These are phyloP conservation scores for Trametes villosa DNA, from an alignment of 768 basidiomycete genomes.

Conservation along the genomic window DNA sequence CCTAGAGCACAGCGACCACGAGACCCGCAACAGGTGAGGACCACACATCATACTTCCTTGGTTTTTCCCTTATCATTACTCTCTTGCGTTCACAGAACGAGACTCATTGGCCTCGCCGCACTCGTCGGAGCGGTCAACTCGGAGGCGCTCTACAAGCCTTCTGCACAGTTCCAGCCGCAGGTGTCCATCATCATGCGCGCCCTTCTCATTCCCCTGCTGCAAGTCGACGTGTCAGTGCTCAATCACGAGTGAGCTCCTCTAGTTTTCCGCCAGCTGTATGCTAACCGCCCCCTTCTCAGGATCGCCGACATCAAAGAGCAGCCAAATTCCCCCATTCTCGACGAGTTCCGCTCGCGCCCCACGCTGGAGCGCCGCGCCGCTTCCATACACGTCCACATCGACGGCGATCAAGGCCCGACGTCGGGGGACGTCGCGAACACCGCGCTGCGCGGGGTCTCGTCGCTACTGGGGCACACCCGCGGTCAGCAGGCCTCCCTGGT, in stretches of 20 bases:
- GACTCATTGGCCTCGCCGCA: conserved; percentile 85
- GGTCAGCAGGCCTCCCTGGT: conserved; percentile 73
- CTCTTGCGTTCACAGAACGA: conserved; percentile 55
- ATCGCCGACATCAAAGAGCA: conserved; percentile 66
- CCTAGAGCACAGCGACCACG: conserved; percentile 59
- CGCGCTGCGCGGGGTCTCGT: conserved; percentile 69
- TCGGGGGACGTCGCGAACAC: conserved; percentile 74
- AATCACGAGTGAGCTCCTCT: conserved; percentile 65
- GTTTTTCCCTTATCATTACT: neutral
- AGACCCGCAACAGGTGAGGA: conserved; percentile 72
- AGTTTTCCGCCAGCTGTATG: neutral
- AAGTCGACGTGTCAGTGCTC: conserved; percentile 60
- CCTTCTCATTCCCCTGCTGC: conserved; percentile 67
- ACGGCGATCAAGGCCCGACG: conserved; percentile 86
- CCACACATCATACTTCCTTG: neutral
- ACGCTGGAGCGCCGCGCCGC: conserved; percentile 81
- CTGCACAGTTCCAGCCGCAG: conserved; percentile 73
- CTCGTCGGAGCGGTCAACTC: conserved; percentile 81
- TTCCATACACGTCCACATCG: conserved; percentile 86
- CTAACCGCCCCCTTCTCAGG: conserved; percentile 40
- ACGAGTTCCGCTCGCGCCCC: conserved; percentile 83
- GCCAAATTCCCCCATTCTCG: conserved; percentile 76
- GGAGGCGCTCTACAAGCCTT: conserved; percentile 78
- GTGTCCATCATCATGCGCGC: conserved; percentile 72
- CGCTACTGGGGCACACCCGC: conserved; percentile 76